Percentiles rank a stretch among this genome's conserved stretches.
Conservation (phyloP, 352 stramenopile genomes). For the Phytophthora fragariaefolia region DNA sequence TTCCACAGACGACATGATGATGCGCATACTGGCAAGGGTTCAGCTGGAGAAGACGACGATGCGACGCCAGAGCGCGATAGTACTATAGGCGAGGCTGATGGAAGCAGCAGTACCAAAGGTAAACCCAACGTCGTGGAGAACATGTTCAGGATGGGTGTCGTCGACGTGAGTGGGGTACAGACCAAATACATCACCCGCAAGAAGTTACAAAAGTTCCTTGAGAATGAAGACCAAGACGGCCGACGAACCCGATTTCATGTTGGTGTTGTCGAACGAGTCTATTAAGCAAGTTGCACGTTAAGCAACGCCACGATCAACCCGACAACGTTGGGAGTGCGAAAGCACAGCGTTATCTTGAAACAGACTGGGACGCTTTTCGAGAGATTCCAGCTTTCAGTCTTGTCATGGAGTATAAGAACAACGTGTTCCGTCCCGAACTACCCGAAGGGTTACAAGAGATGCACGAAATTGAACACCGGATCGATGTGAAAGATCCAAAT, state of each 20-base stretch:
- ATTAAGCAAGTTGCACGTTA: conserved; percentile 15
- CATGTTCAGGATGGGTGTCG: conserved; percentile 14
- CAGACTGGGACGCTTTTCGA: conserved; percentile 11
- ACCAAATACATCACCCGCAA: conserved; percentile 18
- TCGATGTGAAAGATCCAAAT: conserved; percentile 11
- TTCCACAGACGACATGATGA: neutral
- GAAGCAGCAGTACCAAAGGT: neutral
- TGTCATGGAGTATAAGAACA: conserved; percentile 12
- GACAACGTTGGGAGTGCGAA: conserved; percentile 20
- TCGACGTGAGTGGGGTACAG: conserved; percentile 1
- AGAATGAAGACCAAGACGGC: conserved; percentile 13
- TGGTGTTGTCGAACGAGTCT: conserved; percentile 16
- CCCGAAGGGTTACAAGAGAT: conserved; percentile 14
- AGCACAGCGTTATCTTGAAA: conserved; percentile 18
- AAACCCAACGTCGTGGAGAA: conserved; percentile 10
- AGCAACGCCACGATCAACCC: conserved; percentile 4
- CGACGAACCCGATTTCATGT: conserved; percentile 22
- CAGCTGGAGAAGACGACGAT: neutral
- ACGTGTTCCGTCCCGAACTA: conserved; percentile 6
- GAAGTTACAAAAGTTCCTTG: conserved; percentile 21
- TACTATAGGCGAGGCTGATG: neutral
- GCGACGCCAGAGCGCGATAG: neutral
- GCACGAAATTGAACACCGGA: conserved; percentile 5
- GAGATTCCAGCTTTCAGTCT: conserved; percentile 9
- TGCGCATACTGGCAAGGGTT: conserved; percentile 2